Conservation (phyloP, 2,329 filamentous ascomycete species). For the Talaromyces sp. region DNA sequence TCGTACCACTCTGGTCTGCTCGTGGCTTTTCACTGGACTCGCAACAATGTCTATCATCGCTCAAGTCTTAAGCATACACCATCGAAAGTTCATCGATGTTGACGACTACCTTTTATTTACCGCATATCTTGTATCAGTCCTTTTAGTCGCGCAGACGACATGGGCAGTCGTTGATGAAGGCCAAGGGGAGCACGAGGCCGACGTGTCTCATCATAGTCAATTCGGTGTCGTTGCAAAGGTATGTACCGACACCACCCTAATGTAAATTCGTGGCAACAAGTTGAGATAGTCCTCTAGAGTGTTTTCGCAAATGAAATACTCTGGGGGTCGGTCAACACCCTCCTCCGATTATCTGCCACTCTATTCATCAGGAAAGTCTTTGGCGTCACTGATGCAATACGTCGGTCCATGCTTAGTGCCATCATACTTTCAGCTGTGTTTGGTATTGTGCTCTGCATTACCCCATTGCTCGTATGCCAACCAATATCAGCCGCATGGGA, state of each 20-base stretch:
- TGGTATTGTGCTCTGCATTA: not conserved
- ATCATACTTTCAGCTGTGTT: not conserved
- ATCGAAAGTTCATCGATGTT: not conserved
- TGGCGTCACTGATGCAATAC: not conserved
- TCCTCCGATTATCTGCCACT: constrained; percentile 4
- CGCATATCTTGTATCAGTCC: not conserved
- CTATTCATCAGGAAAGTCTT: not conserved
- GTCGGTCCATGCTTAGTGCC: not conserved
- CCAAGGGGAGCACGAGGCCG: constrained; percentile 1
- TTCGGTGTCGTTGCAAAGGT: constrained; percentile 2
- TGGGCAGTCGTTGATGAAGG: constrained; percentile 11
- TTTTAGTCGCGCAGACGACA: constrained; percentile 6
- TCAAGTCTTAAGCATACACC: not conserved
- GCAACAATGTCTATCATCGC: not conserved
- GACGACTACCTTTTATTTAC: not conserved
- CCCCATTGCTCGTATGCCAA: not conserved
- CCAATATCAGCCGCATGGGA: constrained; percentile 6
- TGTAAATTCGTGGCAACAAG: not conserved
- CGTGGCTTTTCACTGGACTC: constrained; percentile 4
- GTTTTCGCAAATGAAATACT: constrained; percentile 7
- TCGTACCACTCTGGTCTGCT: constrained; percentile 1
- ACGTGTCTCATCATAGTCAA: not conserved
- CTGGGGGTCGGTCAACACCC: constrained; percentile 8
- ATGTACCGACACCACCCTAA: not conserved
- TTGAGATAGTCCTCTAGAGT: not conserved